phyloP scores from a whole-genome alignment of 1,284 basidiomycete genomes.

The Papiliotrema terrestris region DNA sequence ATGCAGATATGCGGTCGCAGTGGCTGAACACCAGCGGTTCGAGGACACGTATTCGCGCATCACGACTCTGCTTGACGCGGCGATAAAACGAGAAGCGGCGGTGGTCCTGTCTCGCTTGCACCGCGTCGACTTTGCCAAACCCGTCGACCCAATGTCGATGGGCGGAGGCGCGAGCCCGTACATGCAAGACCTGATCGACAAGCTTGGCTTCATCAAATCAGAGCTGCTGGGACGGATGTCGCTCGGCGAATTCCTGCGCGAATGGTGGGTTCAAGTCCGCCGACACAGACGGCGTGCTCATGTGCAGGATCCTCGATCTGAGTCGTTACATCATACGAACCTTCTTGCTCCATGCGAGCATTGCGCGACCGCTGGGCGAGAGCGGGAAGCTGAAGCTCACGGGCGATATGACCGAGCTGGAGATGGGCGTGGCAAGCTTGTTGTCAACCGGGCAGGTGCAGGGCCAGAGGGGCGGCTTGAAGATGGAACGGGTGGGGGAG shows the following conservation, averaged over 20 bases:
- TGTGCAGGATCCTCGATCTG: slow-evolving; percentile 61
- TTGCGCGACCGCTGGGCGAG: slow-evolving; percentile 81
- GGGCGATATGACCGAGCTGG: slow-evolving; percentile 91
- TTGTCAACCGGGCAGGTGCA: slow-evolving; percentile 55
- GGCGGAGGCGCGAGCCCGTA: slow-evolving; percentile 67
- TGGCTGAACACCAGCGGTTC: slow-evolving; percentile 54
- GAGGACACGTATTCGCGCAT: slow-evolving; percentile 60
- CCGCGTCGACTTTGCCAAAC: slow-evolving; percentile 71
- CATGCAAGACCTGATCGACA: slow-evolving; percentile 84
- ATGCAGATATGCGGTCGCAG: neutral
- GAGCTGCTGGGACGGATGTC: slow-evolving; percentile 69
- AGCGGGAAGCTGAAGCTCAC: slow-evolving; percentile 85
- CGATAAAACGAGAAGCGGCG: slow-evolving; percentile 73
- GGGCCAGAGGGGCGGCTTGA: slow-evolving; percentile 59
- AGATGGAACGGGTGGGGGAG: slow-evolving; percentile 67
- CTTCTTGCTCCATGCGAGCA: slow-evolving; percentile 85
- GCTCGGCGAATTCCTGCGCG: slow-evolving; percentile 64
- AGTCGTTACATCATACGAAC: slow-evolving; percentile 72
- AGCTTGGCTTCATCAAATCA: slow-evolving; percentile 70
- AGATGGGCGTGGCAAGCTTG: slow-evolving; percentile 80
- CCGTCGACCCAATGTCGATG: slow-evolving; percentile 56
- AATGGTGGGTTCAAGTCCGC: slow-evolving; percentile 59
- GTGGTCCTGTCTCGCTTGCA: slow-evolving; percentile 76
- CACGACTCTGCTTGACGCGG: slow-evolving; percentile 64
- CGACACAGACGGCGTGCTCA: neutral